phyloP scores from a whole-genome alignment of 306 rosid species.

The Cyamopsis tetragonoloba region DNA sequence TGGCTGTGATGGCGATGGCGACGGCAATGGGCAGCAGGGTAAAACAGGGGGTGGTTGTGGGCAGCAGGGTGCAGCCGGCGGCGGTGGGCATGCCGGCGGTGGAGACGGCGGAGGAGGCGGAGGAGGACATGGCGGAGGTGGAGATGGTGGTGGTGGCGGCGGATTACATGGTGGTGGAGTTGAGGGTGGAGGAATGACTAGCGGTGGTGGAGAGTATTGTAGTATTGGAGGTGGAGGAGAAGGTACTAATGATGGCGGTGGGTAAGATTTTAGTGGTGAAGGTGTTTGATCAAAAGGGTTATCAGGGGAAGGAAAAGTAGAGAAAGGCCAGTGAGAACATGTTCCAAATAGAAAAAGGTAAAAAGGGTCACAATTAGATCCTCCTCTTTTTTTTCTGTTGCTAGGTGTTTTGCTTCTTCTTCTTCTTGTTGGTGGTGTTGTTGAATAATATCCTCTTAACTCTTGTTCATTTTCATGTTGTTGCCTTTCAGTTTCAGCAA shows the following conservation, averaged over 20 bases:
- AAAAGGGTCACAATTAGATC: slow-evolving; percentile 60
- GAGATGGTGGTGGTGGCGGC: not conserved
- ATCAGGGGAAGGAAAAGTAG: slow-evolving; percentile 51
- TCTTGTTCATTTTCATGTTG: slow-evolving; percentile 30
- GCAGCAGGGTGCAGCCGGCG: slow-evolving; percentile 11
- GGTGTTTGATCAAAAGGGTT: slow-evolving; percentile 68
- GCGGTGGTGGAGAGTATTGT: not conserved
- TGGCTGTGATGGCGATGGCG: slow-evolving; percentile 4
- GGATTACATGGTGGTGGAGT: not conserved
- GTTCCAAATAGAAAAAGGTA: slow-evolving; percentile 50
- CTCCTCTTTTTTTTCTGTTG: slow-evolving; percentile 21
- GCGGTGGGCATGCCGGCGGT: not conserved
- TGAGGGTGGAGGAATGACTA: not conserved
- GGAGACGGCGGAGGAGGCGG: not conserved
- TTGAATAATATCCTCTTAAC: slow-evolving; percentile 22
- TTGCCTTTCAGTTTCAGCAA: slow-evolving; percentile 30
- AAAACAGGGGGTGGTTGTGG: slow-evolving; percentile 7
- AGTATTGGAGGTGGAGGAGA: slow-evolving; percentile 36
- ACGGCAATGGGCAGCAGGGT: slow-evolving; percentile 6
- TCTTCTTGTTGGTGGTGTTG: slow-evolving; percentile 14
- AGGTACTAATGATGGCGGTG: slow-evolving; percentile 22
- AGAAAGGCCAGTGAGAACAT: slow-evolving; percentile 84
- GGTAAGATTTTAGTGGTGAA: not conserved
- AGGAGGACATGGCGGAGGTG: not conserved
- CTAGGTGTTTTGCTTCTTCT: not conserved